These are phyloP conservation scores for Phytophthora sojae DNA, from an alignment of 352 stramenopile genomes.

Conservation along the genomic window DNA sequence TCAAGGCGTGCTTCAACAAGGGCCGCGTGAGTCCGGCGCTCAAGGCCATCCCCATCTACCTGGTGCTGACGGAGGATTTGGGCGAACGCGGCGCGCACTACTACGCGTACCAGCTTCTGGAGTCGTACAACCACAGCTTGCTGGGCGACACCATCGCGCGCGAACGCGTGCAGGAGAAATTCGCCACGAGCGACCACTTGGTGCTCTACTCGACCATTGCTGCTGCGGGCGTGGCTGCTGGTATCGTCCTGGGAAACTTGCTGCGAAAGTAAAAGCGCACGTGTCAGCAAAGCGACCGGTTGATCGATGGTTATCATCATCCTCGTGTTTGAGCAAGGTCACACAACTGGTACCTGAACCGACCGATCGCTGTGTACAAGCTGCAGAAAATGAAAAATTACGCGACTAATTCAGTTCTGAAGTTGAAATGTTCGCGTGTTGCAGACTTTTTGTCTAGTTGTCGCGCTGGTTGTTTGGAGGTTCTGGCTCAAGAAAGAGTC, in stretches of 20 bases:
- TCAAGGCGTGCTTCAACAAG: slow-evolving; percentile 90
- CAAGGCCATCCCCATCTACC: slow-evolving; percentile 82
- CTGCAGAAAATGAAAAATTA: slow-evolving; percentile 14
- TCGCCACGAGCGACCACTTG: slow-evolving; percentile 48
- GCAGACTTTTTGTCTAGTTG: not conserved
- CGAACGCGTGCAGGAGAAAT: slow-evolving; percentile 44
- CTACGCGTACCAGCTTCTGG: slow-evolving; percentile 82
- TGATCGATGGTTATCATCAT: not conserved
- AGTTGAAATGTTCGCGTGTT: not conserved
- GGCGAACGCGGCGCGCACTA: slow-evolving; percentile 91
- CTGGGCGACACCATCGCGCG: slow-evolving; percentile 42
- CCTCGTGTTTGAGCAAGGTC: slow-evolving; percentile 7
- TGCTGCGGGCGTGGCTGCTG: slow-evolving; percentile 44
- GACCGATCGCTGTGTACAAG: slow-evolving; percentile 12
- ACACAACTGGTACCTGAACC: not conserved
- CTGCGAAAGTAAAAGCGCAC: slow-evolving; percentile 28
- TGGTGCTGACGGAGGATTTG: slow-evolving; percentile 92
- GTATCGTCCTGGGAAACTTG: slow-evolving; percentile 33
- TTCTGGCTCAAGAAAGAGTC: slow-evolving; percentile 38
- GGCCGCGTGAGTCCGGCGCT: slow-evolving; percentile 87
- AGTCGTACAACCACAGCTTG: slow-evolving; percentile 61
- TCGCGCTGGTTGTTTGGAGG: slow-evolving; percentile 44
- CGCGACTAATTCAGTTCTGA: slow-evolving; percentile 1
- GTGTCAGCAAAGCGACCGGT: not conserved
- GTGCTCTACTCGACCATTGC: slow-evolving; percentile 55